These are phyloP conservation scores for Xylariaceae sp. DNA, from an alignment of 2,329 filamentous ascomycete species.

Conservation along the genomic window DNA sequence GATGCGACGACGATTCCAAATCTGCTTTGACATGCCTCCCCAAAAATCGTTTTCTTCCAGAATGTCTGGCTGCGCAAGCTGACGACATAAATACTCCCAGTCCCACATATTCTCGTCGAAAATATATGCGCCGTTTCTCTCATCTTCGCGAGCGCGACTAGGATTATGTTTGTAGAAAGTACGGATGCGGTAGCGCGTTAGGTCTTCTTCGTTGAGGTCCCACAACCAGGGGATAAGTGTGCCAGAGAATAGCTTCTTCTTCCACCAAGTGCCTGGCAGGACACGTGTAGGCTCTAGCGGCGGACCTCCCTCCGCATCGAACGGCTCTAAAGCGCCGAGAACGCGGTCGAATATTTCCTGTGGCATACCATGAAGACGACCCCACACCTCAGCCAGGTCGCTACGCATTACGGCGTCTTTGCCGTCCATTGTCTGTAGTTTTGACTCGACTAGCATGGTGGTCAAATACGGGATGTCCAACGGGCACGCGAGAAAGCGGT, in stretches of 20 bases:
- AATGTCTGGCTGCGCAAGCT: conserved; percentile 19
- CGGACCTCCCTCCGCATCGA: conserved; percentile 2
- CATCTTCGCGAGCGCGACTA: not conserved
- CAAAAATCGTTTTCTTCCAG: conserved; percentile 12
- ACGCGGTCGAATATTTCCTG: conserved; percentile 15
- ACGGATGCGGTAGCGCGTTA: not conserved
- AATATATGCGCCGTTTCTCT: not conserved
- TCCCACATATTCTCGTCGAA: conserved; percentile 20
- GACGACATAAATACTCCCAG: conserved; percentile 27
- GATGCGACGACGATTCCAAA: conserved; percentile 27
- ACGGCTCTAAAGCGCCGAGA: conserved; percentile 14
- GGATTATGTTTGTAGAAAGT: not conserved
- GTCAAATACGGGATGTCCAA: not conserved
- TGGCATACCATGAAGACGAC: conserved; percentile 4
- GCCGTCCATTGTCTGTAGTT: conserved; percentile 12
- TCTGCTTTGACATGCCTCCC: not conserved
- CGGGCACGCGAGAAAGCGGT: conserved; percentile 12
- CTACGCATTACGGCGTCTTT: not conserved
- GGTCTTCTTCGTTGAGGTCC: conserved; percentile 11
- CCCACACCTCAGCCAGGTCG: not conserved
- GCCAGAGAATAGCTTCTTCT: conserved; percentile 14
- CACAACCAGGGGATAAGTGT: conserved; percentile 25
- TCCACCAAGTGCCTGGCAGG: conserved; percentile 20
- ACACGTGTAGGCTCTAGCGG: conserved; percentile 18
- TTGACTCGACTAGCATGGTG: not conserved